A percentile compares a stretch with the other conserved stretches of the same genome.
These are phyloP conservation scores for Apiotrichum gracile DNA, from an alignment of 1,284 basidiomycete species.

Conservation along the genomic window DNA sequence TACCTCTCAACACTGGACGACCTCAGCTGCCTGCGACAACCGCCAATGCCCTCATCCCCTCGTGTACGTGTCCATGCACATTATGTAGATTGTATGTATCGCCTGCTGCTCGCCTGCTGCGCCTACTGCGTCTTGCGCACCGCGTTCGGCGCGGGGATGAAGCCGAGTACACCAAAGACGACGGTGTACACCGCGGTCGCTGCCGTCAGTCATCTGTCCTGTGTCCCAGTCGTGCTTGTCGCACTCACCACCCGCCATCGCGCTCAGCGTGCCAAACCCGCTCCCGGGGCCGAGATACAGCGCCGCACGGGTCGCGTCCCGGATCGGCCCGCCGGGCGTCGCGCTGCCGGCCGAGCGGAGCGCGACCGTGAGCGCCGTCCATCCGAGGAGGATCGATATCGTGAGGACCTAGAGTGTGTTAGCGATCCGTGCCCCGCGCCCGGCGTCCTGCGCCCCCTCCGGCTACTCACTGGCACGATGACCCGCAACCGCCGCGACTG, in stretches of 20 bases:
- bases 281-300: slow-evolving; percentile 5
- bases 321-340: slow-evolving; percentile 18
- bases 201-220: slow-evolving; percentile 9
- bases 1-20: too few species aligned
- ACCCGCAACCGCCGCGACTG: slow-evolving; percentile 38
- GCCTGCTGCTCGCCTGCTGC: not conserved
- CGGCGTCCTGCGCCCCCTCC: not conserved
- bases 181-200: slow-evolving; percentile 40
- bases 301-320: slow-evolving; percentile 19
- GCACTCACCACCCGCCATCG: slow-evolving; percentile 37
- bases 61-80: too few species aligned
- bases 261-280: slow-evolving; percentile 28
- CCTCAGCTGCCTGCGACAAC: too few species aligned
- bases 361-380: slow-evolving; percentile 36
- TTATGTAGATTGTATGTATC: too few species aligned
- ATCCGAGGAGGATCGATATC: slow-evolving; percentile 38
- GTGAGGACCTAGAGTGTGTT: slow-evolving; percentile 25
- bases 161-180: slow-evolving; percentile 39
- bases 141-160: slow-evolving; percentile 37
- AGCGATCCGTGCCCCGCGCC: too few species aligned
- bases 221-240: not conserved
- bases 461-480: slow-evolving; percentile 37
- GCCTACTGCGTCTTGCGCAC: slow-evolving; percentile 17
- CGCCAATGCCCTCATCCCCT: too few species aligned
- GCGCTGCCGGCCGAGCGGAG: slow-evolving; percentile 35